A percentile compares a stretch with the other conserved stretches of the same genome.
Conservation (phyloP, 2,329 filamentous ascomycete species). For the Colletotrichum sp. region DNA sequence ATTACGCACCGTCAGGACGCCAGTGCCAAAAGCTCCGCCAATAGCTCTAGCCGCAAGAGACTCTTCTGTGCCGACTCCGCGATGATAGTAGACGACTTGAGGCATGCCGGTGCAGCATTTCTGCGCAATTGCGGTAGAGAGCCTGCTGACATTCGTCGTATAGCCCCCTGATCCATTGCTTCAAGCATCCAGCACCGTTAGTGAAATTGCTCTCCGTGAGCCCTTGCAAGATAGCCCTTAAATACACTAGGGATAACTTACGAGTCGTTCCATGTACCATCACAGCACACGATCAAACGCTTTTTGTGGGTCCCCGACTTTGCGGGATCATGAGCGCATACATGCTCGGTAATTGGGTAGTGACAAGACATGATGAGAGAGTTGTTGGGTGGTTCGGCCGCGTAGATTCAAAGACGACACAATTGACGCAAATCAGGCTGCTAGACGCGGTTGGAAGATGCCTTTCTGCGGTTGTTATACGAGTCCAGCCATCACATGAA, state of each 20-base stretch:
- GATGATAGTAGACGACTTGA: conserved; percentile 40
- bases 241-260: background rate
- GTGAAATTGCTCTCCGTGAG: rapidly evolving
- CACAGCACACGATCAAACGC: conserved; percentile 36
- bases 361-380: background rate
- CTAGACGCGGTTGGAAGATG: background rate
- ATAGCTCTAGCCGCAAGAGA: conserved; percentile 22
- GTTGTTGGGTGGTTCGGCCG: background rate
- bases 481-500: background rate
- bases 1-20: conserved; percentile 21
- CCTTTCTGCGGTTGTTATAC: background rate
- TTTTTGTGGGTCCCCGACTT: conserved; percentile 16
- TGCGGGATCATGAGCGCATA: background rate
- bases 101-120: conserved; percentile 31
- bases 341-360: background rate
- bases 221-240: rapidly evolving
- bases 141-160: conserved; percentile 35
- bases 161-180: background rate
- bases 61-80: conserved; percentile 34
- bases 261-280: conserved; percentile 38
- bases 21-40: conserved; percentile 27
- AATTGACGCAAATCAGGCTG: background rate
- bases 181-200: background rate
- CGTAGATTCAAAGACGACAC: background rate
- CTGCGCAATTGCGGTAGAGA: conserved; percentile 32